Base-by-base conservation (phyloP, 768 basidiomycete genomes). In the Boletus sp. region DNA sequence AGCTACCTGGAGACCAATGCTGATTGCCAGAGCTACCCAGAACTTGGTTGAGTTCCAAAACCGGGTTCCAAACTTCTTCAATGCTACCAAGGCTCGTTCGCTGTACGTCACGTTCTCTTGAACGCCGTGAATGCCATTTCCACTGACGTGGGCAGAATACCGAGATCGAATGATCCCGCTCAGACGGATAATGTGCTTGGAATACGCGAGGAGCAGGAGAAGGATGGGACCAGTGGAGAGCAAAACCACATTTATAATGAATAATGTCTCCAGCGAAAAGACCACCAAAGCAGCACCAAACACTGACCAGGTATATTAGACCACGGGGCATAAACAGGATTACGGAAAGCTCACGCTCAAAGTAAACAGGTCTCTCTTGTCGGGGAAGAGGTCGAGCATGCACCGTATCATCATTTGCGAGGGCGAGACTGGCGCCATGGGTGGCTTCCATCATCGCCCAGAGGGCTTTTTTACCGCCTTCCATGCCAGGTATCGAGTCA, bases 361-460 rank as follows among this genome's bases (percentile, higher is more conserved):
- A 90, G 71, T 89, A 91, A 5, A 90, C 85, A 7, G 79, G 73
- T 47, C 42, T 62, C 33, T 66, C 67, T 46, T 60, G 60, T 24
- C 50, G 54, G 15, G 57, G 41, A 35, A 2, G 73, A 67, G 46
- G 70, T 63, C 66, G 58, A 42, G 63, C 52, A 11, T 67, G 70
- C 50, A 56, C 52, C 7, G 30, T n/a, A 50, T 74, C 75, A 46
- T 74, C 71, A 42, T 86, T 80, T 28, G 87, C 72, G 32, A 93
- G 70, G 2, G 76, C 76, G 7, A 78, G 47, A 8, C 85, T 88
- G 0, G 84, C 82, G 4, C 78, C 82, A 49, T 77, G 71, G 0
- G 83, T 75, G 1, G 79, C 77, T 59, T 92, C 88, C 81, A 93
- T 81, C 86, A 92, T 89, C 3, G 83, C 78, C 90, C 90, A 93